Percentiles rank a stretch among this genome's conserved stretches.
phyloP scores from a whole-genome alignment of 306 rosid genomes.

The Clitoria ternatea region DNA sequence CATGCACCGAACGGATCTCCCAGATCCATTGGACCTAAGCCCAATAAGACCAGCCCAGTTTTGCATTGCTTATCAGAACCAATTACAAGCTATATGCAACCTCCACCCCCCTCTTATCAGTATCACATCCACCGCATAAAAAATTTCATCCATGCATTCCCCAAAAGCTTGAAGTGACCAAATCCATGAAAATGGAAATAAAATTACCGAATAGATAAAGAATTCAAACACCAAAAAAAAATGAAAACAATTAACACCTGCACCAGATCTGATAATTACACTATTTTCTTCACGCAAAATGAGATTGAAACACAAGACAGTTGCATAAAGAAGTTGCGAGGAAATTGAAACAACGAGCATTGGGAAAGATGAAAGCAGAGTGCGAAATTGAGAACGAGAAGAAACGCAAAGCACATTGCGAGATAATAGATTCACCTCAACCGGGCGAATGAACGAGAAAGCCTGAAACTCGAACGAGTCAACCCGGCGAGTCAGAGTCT shows the following conservation, averaged over 20 bases:
- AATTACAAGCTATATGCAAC: no score
- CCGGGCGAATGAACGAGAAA: conserved; percentile 20
- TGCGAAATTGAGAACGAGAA: neutral
- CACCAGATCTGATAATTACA: conserved; percentile 18
- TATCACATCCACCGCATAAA: neutral
- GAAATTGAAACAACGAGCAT: neutral
- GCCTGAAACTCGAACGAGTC: conserved; percentile 31
- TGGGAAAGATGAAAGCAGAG: neutral
- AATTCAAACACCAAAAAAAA: neutral
- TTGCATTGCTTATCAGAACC: neutral
- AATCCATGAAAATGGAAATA: neutral
- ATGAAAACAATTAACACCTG: neutral
- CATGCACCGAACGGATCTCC: neutral
- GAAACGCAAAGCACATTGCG: conserved; percentile 9
- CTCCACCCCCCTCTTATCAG: neutral
- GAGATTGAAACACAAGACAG: conserved; percentile 1
- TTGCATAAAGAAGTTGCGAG: conserved; percentile 6
- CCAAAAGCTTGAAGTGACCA: neutral
- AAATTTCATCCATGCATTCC: neutral
- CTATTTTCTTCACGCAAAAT: neutral
- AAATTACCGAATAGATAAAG: neutral
- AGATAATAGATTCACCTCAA: conserved; percentile 2
- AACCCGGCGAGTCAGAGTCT: conserved; percentile 21
- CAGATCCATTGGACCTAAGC: conserved; percentile 9
- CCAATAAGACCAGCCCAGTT: neutral